These are phyloP conservation scores for Sideroxylon spinosum DNA, from an alignment of 179 eudicot genomes.

Conservation along the genomic window DNA sequence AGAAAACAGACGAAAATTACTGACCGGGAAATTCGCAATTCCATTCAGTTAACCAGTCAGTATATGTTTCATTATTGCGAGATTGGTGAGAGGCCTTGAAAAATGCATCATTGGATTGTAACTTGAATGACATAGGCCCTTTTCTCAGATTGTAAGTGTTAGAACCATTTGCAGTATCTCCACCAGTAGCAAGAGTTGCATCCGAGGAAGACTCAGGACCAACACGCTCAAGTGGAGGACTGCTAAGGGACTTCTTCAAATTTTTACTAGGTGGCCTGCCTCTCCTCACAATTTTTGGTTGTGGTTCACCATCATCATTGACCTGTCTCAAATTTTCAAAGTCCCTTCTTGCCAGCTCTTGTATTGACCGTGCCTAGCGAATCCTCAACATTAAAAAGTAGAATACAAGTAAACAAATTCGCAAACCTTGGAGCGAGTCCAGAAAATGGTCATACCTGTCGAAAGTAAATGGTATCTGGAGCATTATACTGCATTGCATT, in stretches of 20 bases:
- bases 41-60: slow-evolving; percentile 39
- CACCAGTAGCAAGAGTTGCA: slow-evolving; percentile 53
- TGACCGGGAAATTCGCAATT: slow-evolving; percentile 68
- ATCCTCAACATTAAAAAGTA: slow-evolving; percentile 16
- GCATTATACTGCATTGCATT: slow-evolving; percentile 88
- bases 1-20: background rate
- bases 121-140: slow-evolving; percentile 45
- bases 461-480: slow-evolving; percentile 62
- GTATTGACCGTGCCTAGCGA: slow-evolving; percentile 65
- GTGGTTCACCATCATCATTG: slow-evolving; percentile 42
- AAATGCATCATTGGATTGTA: slow-evolving; percentile 43
- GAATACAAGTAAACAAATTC: slow-evolving; percentile 8
- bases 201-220: slow-evolving; percentile 50
- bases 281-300: slow-evolving; percentile 50
- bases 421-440: slow-evolving; percentile 3
- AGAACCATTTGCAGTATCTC: slow-evolving; percentile 48
- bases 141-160: slow-evolving; percentile 62
- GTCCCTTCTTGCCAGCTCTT: slow-evolving; percentile 63
- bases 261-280: slow-evolving; percentile 74
- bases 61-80: slow-evolving; percentile 42
- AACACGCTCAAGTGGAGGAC: slow-evolving; percentile 43
- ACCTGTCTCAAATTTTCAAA: slow-evolving; percentile 66
- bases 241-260: slow-evolving; percentile 41
- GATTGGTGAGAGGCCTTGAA: slow-evolving; percentile 37
- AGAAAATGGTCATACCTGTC: slow-evolving; percentile 51